Base-by-base conservation (phyloP, 1,284 basidiomycete genomes). In the Hypsizygus ulmarius region DNA sequence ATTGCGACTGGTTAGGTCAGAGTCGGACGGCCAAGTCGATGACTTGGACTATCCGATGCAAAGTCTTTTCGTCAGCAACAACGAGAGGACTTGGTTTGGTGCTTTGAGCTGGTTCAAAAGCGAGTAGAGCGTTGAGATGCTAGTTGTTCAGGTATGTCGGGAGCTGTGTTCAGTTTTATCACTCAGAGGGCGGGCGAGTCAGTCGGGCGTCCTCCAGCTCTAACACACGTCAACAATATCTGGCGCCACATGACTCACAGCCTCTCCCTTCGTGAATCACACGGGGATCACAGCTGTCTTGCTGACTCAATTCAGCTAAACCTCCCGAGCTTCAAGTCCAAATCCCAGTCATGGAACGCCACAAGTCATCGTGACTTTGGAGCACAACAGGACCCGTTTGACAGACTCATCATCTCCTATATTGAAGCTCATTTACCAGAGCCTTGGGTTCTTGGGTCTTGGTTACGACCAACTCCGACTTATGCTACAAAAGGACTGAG, bases 1-100 rank as follows among this genome's bases (percentile, higher is more conserved):
- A 81, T 81, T 60, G 59, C 59, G 63, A 53, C 53, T 55, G 43
- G 42, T 57, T 48, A 14, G 55, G 56, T 59, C 29, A 58, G 51
- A 54, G 43, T 52, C 64, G 69, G 72, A 72, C 59, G 62, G 59
- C 68, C 70, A 66, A 69, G 69, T 68, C 70, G 57, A 43, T 15
- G 69, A 72, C 69, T 65, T 64, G 68, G 69, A 68, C 69, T 63
- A 69, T 74, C 73, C 71, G 58, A 61, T 59, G 65, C 65, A 69
- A 66, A 67, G 65, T 62, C 64, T 65, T 56, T 49, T 66, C 65
- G 63, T 49, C 38, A 34, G 28, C 16, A 42, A 56, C 16, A 42
- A 56, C 55, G 47, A 54, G 34, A 45, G 37, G 50, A 35, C 45
- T 58, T 50, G 45, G 43, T 38, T 6, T 36, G 7, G 2, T 36